A percentile compares a stretch with the other conserved stretches of the same genome.
Conservation (phyloP, 768 basidiomycete species). For the Termitomyces sp. region DNA sequence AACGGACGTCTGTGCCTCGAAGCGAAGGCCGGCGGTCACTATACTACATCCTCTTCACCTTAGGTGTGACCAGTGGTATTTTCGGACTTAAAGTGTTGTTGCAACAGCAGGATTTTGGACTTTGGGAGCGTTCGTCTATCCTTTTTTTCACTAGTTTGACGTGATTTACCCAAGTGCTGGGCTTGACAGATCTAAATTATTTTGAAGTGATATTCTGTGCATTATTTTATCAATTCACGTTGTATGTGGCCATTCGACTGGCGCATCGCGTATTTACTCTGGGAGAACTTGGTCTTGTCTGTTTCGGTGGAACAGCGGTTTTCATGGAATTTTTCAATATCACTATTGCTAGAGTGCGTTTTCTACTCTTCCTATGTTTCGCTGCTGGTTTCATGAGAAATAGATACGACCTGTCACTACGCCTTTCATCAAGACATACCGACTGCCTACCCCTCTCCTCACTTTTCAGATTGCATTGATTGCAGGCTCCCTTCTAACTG, state of each 20-base stretch:
- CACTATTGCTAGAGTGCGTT: constrained; percentile 72
- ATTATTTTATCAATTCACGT: constrained; percentile 84
- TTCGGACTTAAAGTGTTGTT: constrained; percentile 46
- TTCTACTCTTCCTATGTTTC: neutral
- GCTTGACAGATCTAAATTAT: constrained; percentile 59
- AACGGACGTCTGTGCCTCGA: constrained; percentile 71
- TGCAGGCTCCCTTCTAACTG: constrained; percentile 86
- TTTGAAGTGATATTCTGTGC: constrained; percentile 71
- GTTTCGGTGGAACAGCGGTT: constrained; percentile 81
- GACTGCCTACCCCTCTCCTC: constrained; percentile 87
- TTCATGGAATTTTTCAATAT: constrained; percentile 84
- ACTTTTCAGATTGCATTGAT: constrained; percentile 91
- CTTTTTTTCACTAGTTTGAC: neutral
- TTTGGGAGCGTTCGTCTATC: constrained; percentile 64
- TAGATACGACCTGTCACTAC: constrained; percentile 80
- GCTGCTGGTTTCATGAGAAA: neutral
- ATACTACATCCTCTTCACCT: constrained; percentile 62
- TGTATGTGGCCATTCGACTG: constrained; percentile 85
- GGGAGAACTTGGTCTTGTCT: constrained; percentile 87
- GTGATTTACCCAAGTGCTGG: neutral
- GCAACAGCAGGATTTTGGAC: constrained; percentile 31
- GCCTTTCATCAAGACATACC: constrained; percentile 85
- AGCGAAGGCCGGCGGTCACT: constrained; percentile 59
- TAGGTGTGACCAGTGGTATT: constrained; percentile 43
- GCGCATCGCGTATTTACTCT: constrained; percentile 95